These are phyloP conservation scores for Rheum nobile DNA, from an alignment of 148 eudicot species.

Conservation along the genomic window DNA sequence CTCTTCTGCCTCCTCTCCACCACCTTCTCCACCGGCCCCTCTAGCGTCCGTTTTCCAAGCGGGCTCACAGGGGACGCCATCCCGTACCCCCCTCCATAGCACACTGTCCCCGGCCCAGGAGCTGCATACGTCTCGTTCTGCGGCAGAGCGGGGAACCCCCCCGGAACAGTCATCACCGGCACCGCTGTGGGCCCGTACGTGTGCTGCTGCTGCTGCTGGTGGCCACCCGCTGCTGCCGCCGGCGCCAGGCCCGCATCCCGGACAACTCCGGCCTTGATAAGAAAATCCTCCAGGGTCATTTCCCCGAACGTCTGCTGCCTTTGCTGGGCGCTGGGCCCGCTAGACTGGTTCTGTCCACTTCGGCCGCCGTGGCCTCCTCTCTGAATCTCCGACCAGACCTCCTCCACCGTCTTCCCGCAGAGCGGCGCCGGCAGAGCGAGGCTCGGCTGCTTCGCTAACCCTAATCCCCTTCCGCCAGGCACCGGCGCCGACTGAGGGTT, in stretches of 20 bases:
- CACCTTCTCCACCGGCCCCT: constrained; percentile 75
- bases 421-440: no score
- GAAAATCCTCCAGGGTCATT: no score
- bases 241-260: constrained; percentile 23
- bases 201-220: constrained; percentile 4
- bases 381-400: no score
- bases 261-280: no score
- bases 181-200: constrained; percentile 25
- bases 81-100: constrained; percentile 47
- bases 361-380: constrained; percentile 10
- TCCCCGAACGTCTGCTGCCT: no score
- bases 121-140: constrained; percentile 22
- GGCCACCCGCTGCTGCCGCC: not conserved
- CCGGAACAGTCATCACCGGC: constrained; percentile 12
- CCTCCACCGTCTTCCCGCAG: no score
- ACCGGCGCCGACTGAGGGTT: not conserved
- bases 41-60: constrained; percentile 49
- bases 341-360: not conserved
- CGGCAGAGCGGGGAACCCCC: constrained; percentile 25
- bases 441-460: no score
- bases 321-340: constrained; percentile 22
- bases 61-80: constrained; percentile 38
- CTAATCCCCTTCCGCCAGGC: no score
- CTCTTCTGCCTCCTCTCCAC: constrained; percentile 84
- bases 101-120: constrained; percentile 11